Evolutionary conservation across 1,284 basidiomycete species (phyloP), one percentile per base, ranked within the genome.

Genomic region (Ustilago crameri): DNA sequence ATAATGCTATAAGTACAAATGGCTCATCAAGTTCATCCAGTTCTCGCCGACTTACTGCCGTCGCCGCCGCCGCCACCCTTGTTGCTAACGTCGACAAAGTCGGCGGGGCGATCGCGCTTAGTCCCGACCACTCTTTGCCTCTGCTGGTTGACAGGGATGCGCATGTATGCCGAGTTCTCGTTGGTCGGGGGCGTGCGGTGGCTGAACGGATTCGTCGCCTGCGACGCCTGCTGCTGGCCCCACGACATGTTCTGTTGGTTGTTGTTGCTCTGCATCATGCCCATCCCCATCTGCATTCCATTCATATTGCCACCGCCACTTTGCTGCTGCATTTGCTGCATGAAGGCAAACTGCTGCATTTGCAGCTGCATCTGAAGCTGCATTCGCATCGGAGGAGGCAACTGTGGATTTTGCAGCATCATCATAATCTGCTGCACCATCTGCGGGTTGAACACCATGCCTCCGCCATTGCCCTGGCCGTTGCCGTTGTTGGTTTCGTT

Each of bases 301-400:
- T 42, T 51, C 60, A 54, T 59, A 12, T 38, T 60, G 38, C 48
- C 50, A 1, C 57, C 58, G 10, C 50, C 49, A 23, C 38, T 45
- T 22, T 52, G 32, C 41, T 41, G 47, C 41, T 76, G 74, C 61
- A 59, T 62, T 44, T 75, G 68, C 48, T 81, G 73, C 74, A 76
- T 76, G 26, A 79, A 78, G 24, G 75, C 72, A 43, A 75, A 74
- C 47, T 79, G 81, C 56, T 80, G 72, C 56, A 81, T 74, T 41
- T 81, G 79, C 44, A 82, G 43, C 46, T 82, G 79, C 79, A 81
- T 82, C 61, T 82, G 80, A 22, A 80, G 59, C 57, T 81, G 78
- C 75, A 81, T 80, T 22, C 78, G 69, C 76, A 82, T 76, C 40
- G 78, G 78, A 17, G 77, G 75, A 10, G 80, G 79, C 26, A 82